Base-by-base conservation (phyloP, 352 stramenopile genomes). In the Phytophthora idaei region DNA sequence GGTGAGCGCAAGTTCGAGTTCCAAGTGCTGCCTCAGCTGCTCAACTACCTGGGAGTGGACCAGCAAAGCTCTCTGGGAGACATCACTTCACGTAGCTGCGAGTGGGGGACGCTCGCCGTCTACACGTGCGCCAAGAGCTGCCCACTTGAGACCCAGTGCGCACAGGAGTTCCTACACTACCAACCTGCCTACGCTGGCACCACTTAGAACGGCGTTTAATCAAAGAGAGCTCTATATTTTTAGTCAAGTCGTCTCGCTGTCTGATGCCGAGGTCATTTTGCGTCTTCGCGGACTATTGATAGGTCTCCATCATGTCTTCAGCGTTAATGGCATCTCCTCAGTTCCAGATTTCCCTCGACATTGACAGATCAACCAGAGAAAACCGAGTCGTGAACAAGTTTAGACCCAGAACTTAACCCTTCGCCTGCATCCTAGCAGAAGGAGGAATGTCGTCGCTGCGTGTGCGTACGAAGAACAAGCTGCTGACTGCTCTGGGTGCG, bases 81-180 rank as follows among this genome's bases (percentile, higher is more conserved):
- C 31, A 85, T 93, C 27, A 55, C 57, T 2, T 71, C 78, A 17
- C 81, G 87, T 31, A 89, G 74, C 53, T 88, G 96, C 39, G 94
- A 98, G 62, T 98, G 90, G 89, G 95, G 94, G 31, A 97, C 92
- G 8, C 85, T 98, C 21, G 87, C 77, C 0, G 79, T 98, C 32
- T 98, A 97, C 71, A 98, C 95, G 36, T 98, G 95, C 73, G 86
- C 85, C 3, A 78, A 83, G 44, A 98, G 92, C 75, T 98, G 95
- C 64, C 63, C 73, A 50, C 61, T 90, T n/a, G 71, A 87, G 17
- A 75, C 46, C 8, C 49, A 85, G 21, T 76, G 76, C 17, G 69
- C 69, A 1, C 78, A 94, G 47, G 88, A 96, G 62, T 92, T 87
- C 48, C 37, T 96, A 52, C 83, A 92, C 39, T 92, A 84, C 65